Evolutionary conservation across 805 yeast genomes (phyloP).

Genomic region (Barnettozyma populi): DNA sequence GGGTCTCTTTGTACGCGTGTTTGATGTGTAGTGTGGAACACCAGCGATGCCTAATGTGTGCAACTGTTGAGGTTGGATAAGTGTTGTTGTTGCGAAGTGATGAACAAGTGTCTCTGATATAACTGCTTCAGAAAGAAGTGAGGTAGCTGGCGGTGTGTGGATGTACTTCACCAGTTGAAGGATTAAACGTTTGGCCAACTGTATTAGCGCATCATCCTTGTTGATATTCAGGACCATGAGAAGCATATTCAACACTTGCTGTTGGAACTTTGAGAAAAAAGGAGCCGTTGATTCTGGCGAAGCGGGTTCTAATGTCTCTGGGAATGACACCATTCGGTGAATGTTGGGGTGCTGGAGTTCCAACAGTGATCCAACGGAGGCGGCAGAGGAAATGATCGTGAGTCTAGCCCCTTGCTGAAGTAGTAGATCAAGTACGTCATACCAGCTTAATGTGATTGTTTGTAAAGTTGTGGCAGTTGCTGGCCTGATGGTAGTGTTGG

Average conservation of each 20-base stretch:
- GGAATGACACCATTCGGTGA: constrained; percentile 1
- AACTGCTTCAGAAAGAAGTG: not conserved
- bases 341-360: constrained; percentile 3
- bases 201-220: constrained; percentile 1
- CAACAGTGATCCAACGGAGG: not conserved
- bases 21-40: constrained; percentile 1
- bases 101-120: not conserved
- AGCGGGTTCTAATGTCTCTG: not conserved
- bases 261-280: not conserved
- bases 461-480: not conserved
- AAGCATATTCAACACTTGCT: constrained; percentile 1
- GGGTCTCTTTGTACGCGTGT: not conserved
- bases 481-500: not conserved
- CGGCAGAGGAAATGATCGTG: not conserved
- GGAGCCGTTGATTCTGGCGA: not conserved
- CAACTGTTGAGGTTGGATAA: not conserved
- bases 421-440: not conserved
- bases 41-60: constrained; percentile 1
- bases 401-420: not conserved
- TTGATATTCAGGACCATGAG: not conserved
- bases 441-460: constrained; percentile 1
- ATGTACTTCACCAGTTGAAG: not conserved
- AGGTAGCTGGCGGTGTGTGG: not conserved
- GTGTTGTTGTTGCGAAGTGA: not conserved
- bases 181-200: not conserved